Conservation (phyloP, 768 basidiomycete species). For the Pleurotus djamor region DNA sequence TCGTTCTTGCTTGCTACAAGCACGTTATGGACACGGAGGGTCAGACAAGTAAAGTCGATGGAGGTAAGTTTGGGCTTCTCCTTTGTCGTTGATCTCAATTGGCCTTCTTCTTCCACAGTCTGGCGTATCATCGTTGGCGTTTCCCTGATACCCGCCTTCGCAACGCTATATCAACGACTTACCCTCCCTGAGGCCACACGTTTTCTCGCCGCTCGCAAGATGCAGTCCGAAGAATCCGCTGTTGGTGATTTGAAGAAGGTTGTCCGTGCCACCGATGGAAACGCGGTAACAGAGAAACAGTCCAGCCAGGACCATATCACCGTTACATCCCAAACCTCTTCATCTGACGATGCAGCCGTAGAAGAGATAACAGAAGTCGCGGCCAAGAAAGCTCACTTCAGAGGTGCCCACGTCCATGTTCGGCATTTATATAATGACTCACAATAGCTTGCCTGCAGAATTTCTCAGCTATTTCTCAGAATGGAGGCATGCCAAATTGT, state of each 20-base stretch:
- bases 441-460: constrained; percentile 30
- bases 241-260: constrained; percentile 29
- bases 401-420: constrained; percentile 29
- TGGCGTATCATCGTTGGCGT: constrained; percentile 76
- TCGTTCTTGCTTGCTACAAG: constrained; percentile 67
- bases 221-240: constrained; percentile 21
- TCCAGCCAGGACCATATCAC: neutral
- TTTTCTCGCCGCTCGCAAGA: constrained; percentile 41
- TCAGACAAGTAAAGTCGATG: constrained; percentile 65
- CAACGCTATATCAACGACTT: constrained; percentile 72
- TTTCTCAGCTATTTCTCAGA: constrained; percentile 68
- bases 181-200: constrained; percentile 71
- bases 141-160: constrained; percentile 71
- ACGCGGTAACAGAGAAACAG: constrained; percentile 15
- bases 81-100: neutral
- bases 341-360: neutral
- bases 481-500: constrained; percentile 65
- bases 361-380: constrained; percentile 16
- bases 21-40: constrained; percentile 57
- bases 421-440: neutral
- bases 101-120: constrained; percentile 25
- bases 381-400: constrained; percentile 50
- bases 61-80: constrained; percentile 40
- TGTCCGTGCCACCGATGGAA: constrained; percentile 25
- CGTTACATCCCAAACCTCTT: neutral